Evolutionary conservation across 352 stramenopile species (phyloP).

Genomic region (Pythium dissotocum): DNA sequence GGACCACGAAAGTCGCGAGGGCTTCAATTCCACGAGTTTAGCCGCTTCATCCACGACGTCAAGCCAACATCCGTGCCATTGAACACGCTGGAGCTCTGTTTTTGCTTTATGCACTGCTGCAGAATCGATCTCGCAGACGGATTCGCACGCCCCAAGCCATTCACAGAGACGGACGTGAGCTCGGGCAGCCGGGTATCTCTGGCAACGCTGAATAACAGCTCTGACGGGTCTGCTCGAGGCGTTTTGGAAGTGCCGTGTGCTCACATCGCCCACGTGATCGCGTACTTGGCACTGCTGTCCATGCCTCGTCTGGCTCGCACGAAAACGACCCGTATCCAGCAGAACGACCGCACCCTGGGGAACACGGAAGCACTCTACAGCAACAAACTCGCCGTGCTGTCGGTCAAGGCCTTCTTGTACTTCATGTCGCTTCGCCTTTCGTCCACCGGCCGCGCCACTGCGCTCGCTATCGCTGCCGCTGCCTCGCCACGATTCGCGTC

Average conservation of each 20-base stretch:
- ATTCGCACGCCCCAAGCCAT: constrained; percentile 5
- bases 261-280: constrained; percentile 10
- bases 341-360: background rate
- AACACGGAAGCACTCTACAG: constrained; percentile 13
- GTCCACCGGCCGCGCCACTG: constrained; percentile 4
- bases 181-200: constrained; percentile 1
- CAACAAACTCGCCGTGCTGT: constrained; percentile 36
- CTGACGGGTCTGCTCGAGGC: constrained; percentile 3
- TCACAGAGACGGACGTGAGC: background rate
- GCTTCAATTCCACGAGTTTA: constrained; percentile 56
- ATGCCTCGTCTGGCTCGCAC: constrained; percentile 15
- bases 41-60: constrained; percentile 48
- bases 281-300: constrained; percentile 22
- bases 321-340: background rate
- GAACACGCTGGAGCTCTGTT: constrained; percentile 44
- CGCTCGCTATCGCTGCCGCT: background rate
- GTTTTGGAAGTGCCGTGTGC: constrained; percentile 22
- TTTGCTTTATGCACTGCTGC: constrained; percentile 60
- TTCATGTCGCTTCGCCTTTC: constrained; percentile 41
- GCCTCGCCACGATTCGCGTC: constrained; percentile 15
- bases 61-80: constrained; percentile 45
- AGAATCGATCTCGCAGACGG: constrained; percentile 27
- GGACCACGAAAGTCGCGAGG: constrained; percentile 31
- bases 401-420: constrained; percentile 59
- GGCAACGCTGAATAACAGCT: constrained; percentile 5